A percentile compares a stretch with the other conserved stretches of the same genome.
These are phyloP conservation scores for Vitis hybrid DNA, from an alignment of 177 flowering plant species.

Conservation along the genomic window DNA sequence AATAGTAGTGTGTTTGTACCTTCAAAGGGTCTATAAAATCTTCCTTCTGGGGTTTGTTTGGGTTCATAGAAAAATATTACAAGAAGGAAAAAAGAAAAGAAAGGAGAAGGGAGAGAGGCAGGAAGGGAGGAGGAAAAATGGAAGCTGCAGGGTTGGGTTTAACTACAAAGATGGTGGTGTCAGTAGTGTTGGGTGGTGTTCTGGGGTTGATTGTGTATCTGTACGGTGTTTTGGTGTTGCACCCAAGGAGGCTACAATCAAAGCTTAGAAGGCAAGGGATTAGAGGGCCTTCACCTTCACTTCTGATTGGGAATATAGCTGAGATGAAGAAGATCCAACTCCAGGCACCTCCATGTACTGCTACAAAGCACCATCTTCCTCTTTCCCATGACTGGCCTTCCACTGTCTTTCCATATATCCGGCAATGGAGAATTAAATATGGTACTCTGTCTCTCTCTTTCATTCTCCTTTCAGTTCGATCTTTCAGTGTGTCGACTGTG, in stretches of 20 bases:
- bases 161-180: not conserved
- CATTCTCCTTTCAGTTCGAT: not conserved
- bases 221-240: conserved; percentile 4
- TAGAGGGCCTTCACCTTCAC: conserved; percentile 28
- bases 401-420: conserved; percentile 22
- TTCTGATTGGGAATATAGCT: conserved; percentile 23
- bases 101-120: too few relatives aligned
- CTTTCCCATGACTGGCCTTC: conserved; percentile 28
- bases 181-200: conserved; percentile 11
- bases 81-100: too few relatives aligned
- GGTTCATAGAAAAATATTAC: too few relatives aligned
- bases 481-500: not conserved
- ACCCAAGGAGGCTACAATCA: conserved; percentile 12
- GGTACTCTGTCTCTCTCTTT: conserved; percentile 11
- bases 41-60: too few relatives aligned
- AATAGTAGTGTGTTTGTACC: too few relatives aligned
- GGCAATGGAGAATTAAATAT: conserved; percentile 25
- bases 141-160: not conserved
- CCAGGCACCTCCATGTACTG: not conserved
- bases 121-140: not conserved
- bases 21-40: too few relatives aligned
- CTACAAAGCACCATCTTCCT: not conserved
- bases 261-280: conserved; percentile 27
- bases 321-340: conserved; percentile 17
- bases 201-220: not conserved